Evolutionary conservation across 106 monocot genomes (phyloP), one percentile per base, ranked within the genome.

Genomic region (Xerophyta viscosa): DNA sequence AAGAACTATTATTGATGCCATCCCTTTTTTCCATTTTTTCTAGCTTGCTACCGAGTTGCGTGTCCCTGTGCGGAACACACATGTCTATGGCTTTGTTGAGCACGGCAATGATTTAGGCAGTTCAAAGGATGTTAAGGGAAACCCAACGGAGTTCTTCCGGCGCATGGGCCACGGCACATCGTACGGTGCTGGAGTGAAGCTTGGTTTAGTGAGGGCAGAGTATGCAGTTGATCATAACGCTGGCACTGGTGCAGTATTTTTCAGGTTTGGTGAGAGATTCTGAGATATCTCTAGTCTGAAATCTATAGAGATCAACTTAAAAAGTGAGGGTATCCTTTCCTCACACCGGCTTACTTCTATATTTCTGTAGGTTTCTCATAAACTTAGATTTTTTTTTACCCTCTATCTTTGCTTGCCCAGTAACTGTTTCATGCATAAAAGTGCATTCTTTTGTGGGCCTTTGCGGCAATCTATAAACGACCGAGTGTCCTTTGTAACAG

Each of bases 31-130:
- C 23, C 6, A 45, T 53, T 23, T 10, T 47, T 27, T 45, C 28
- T 61, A 98, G 98, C 48, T 98, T 31, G 90, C 98, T 20, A 71
- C 74, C 11, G 98, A 98, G 58, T 42, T 98, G 41, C 70, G 98
- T 19, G 47, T 98, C 19, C 90, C 90, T 15, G 63, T 98, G 42
- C 82, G 31, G 56, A 83, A 80, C 58, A 90, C 74, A 6, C 76
- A 90, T 20, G 41, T 80, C 2, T 98, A 86, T 65, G 60, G 54
- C 29, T 98, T 98, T 59, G 90, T 59, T 0, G 98, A 98, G 66
- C 98, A 98, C 59, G 98, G 98, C 25, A 90, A 77, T 48, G 98
- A 90, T 50, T 72, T 98, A 1, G 98, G 86, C 0, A 98, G 98
- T 57, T 98, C 98, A 2, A 90, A 86, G 61, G 77, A 98, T 44